Evolutionary conservation across 2,329 filamentous ascomycete genomes (phyloP), one percentile per base, ranked within the genome.

Genomic region (Alternaria sp.): DNA sequence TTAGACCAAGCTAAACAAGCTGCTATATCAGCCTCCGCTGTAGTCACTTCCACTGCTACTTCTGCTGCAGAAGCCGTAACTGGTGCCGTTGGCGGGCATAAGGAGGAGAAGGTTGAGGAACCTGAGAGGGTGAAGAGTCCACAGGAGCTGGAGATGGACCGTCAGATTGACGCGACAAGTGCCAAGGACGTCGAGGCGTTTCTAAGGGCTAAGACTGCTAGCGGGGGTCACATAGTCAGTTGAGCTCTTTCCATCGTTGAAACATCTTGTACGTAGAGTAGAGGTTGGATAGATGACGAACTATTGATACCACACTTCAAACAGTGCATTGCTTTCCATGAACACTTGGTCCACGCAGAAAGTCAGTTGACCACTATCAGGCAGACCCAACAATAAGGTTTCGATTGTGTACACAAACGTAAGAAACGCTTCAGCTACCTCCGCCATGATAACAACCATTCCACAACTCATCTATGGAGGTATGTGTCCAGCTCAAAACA

Each of bases 1-100:
- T 59, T 83, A 18, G 81, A 80, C 27, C 80, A 83, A 64, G 83
- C 82, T 20, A 81, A 83, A 68, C 63, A 72, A 4, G 73, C 72
- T 3, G 81, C 78, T 36, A 62, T 65, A 2, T 58, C 67, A 36
- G 78, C 73, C 16, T 65, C 73, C 28, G 66, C 71, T 22, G 59
- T 65, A 7, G 74, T 74, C 3, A 64, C 63, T 11, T 70, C 66
- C 12, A 76, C 78, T 3, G 75, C 75, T 3, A 71, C 65, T 1
- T 70, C 71, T 5, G 81, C 77, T 9, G 69, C 76, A 46, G 73
- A 70, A 34, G 74, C 75, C 10, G 77, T 72, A 8, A 64, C 69
- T 9, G 67, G 69, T 43, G 68, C 69, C 7, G 62, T 65, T 11
- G 52, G 52, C 10, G 68, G 74, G 32, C 71, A 68, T 50, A 70